Base-by-base conservation (phyloP, 108 stramenopile species). In the Cyclotella atomus region DNA sequence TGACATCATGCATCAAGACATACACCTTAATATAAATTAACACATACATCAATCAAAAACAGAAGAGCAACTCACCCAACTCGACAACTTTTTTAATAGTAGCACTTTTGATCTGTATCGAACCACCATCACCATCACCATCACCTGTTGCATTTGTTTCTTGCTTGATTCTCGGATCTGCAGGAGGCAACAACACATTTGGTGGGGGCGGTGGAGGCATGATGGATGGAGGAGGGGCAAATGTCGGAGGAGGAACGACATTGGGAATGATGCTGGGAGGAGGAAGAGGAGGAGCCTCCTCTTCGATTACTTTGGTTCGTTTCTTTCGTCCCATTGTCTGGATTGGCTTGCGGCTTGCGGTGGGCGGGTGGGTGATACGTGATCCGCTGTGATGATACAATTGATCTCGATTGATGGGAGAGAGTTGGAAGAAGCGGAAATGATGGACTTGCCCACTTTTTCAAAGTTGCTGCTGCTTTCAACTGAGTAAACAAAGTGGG, bases 101-200 rank as follows among this genome's bases (percentile, higher is more conserved):
- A 35, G 69, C 75, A 12, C 63, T 65, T 49, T 76, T 71, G 70
- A 76, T 70, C 59, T 45, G 30, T 10, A 43, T 21, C n/a, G 74
- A 33, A n/a, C n/a, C n/a, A n/a, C n/a, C n/a, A n/a, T n/a, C n/a
- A n/a, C n/a, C n/a, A n/a, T n/a, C n/a, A n/a, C n/a, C n/a, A n/a
- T n/a, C n/a, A n/a, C n/a, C n/a, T n/a, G n/a, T n/a, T n/a, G n/a
- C n/a, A 17, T 53, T 21, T n/a, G 23, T 32, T 30, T 57, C 56
- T n/a, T 57, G 29, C 56, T 57, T 57, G 16, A 49, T 16, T 16
- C 65, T 29, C 57, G 52, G 54, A 46, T 63, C 30, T 29, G 19
- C 3, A 25, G 29, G 35, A 21, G 24, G 21, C 36, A 6, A 21
- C 21, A 16, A 27, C 34, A 28, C 14, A 33, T 29, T 43, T 32